Conservation (phyloP, 768 basidiomycete species). For the Kwoniella pini region DNA sequence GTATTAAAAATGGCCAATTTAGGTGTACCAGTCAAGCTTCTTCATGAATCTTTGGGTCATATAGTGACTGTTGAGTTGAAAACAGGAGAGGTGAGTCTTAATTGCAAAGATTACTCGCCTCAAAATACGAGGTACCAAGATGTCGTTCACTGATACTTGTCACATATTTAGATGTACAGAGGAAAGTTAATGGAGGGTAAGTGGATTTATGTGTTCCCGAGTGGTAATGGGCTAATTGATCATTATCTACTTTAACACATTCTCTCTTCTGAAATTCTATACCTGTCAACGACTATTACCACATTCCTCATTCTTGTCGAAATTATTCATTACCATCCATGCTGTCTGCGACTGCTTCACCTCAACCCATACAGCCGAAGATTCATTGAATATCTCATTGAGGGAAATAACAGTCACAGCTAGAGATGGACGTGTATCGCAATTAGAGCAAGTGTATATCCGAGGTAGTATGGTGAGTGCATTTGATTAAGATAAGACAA, state of each 20-base stretch:
- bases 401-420: constrained; percentile 97
- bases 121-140: too few relatives aligned
- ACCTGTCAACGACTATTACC: too few relatives aligned
- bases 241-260: too few relatives aligned
- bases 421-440: constrained; percentile 96
- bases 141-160: constrained; percentile 14
- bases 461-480: constrained; percentile 83
- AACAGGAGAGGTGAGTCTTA: constrained; percentile 73
- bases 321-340: too few relatives aligned
- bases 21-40: constrained; percentile 92
- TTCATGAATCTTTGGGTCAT: constrained; percentile 95
- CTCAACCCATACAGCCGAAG: constrained; percentile 69
- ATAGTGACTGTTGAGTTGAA: constrained; percentile 97
- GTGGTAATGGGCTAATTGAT: too few relatives aligned
- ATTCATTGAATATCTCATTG: constrained; percentile 94
- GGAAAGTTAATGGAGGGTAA: constrained; percentile 96
- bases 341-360: too few relatives aligned
- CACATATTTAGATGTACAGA: constrained; percentile 66
- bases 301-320: too few relatives aligned
- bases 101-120: not conserved
- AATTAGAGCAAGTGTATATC: constrained; percentile 98
- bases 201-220: constrained; percentile 34
- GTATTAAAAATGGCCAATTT: constrained; percentile 58
- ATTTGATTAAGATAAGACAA: not conserved
- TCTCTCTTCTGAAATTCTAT: not conserved